Evolutionary conservation across 148 eudicot genomes (phyloP), one percentile per base, ranked within the genome.

Genomic region (Camellia japonica): DNA sequence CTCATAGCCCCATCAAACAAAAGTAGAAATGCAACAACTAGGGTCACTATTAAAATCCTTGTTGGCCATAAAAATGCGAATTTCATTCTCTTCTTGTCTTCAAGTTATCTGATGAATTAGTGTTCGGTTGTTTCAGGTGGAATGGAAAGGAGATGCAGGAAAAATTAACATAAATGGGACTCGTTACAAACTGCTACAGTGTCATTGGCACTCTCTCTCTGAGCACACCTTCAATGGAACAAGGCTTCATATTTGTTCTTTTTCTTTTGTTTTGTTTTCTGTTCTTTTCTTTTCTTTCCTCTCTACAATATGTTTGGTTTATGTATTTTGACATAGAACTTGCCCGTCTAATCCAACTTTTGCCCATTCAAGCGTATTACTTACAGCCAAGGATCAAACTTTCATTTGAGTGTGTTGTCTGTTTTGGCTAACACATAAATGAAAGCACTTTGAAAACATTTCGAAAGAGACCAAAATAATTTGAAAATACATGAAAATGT

Each of bases 191-290:
- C 82, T 87, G 68, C 38, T 58, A 3, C 87, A 84, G 58, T 82
- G 82, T 51, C 85, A 87, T 65, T 87, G 87, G 89, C 89, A 87
- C 65, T 79, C 85, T 15, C 89, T 87, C 55, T 76, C 89, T 1
- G 89, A 87, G 62, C 89, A 87, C 73, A 80, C 83, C 46, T 23
- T 87, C 18, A 81, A 82, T 41, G 89, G 87, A 38, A 81, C 55
- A 78, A 82, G 81, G 89, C 77, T 58, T 75, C 52, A 23, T 15
- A 49, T 8, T 13, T 16, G 12, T 65, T 23, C 43, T 62, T 46
- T 54, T 14, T 23, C 30, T 23, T 23, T 23, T 23, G 30, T 23
- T 23, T 23, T 23, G 30, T 23, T 23, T 23, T 23, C 30, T 23
- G 30, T 23, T 23, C 30, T 23, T 23, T 23, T 23, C 30, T 23